Evolutionary conservation across 208 protist genomes (phyloP), one percentile per base, ranked within the genome.

Genomic region (Acanthamoeba culbertsoni): DNA sequence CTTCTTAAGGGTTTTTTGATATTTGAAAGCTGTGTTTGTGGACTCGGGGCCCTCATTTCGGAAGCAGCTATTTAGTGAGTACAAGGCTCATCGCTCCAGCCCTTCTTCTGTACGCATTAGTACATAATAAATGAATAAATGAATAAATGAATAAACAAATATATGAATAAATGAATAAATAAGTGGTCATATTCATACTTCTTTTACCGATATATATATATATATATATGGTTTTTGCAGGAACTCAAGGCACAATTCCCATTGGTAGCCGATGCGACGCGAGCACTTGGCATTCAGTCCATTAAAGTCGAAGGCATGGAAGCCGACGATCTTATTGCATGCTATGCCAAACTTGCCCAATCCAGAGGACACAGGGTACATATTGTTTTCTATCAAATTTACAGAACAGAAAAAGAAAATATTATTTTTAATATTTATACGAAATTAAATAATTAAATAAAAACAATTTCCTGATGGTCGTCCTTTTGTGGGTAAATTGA

Each of bases 41-140:
- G 79, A 88, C 53, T 63, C 45, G 8, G 79, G 79, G 2, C 79
- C 79, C 26, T 88, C 79, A 6, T 88, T 88, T 31, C 79, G 79
- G 7, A 55, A 88, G 53, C 79, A 88, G 46, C n/a, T 88, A 23
- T 62, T 37, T 28, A 20, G 23, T 20, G 79, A 88, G 79, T 88
- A 88, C 79, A 88, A 88, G 79, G 79, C 79, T 4, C 79, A 88
- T 35, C 79, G 79, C 14, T 40, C 79, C 28, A 48, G 28, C 2
- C 45, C 79, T 18, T 63, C 79, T 62, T n/a, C 42, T 23, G 79
- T 88, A 62, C 79, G 46, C 7, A n/a, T n/a, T n/a, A n/a, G n/a
- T n/a, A n/a, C n/a, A n/a, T n/a, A n/a, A n/a, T n/a, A n/a, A n/a
- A n/a, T n/a, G n/a, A n/a, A n/a, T n/a, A n/a, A n/a, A n/a, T n/a